Base-by-base conservation (phyloP, 371 early-diverging fungal species). In the Mucor racemosus region DNA sequence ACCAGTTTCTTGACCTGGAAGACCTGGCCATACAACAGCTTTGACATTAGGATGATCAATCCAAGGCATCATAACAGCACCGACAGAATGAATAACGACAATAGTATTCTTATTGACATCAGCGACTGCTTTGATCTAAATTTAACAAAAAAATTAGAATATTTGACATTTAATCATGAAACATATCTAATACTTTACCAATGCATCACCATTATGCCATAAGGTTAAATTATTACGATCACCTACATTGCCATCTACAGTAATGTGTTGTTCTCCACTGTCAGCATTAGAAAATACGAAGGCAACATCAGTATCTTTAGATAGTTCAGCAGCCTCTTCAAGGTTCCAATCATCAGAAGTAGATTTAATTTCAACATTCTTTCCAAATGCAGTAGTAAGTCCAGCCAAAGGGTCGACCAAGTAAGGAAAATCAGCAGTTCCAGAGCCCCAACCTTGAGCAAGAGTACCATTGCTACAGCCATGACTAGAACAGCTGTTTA, bases 381-480 rank as follows among this genome's bases (percentile, higher is more conserved):
- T 62, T 13, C 71, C 68, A 33, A 81, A 80, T 54, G 77, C 76
- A 11, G 58, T 56, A 11, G 54, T 68, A 64, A 89, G 80, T 33
- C 84, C 86, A 38, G 68, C 63, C 15, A 65, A 55, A 35, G 75
- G 75, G 5, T 80, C 77, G 50, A 88, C 68, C 19, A 88, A 40
- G 65, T 88, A 88, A 17, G 88, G 84, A 74, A 81, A 90, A n/a
- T 75, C 65, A 31, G 81, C 71, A 21, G 88, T 82, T 48, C 90
- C 90, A 56, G 84, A 84, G 1, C 90, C 90, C 88, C 89, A 88
- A 19, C 89, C 89, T 68, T 81, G 77, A 41, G 88, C 86, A 17
- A 90, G 68, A 8, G 81, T 83, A 15, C 88, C 90, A 17, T 44
- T 60, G 34, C 57, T 66, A 58, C 77, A 78, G 5, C 74, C 75